These are phyloP conservation scores for Exophiala xenobiotica DNA, from an alignment of 2,329 filamentous ascomycete species.

Conservation along the genomic window DNA sequence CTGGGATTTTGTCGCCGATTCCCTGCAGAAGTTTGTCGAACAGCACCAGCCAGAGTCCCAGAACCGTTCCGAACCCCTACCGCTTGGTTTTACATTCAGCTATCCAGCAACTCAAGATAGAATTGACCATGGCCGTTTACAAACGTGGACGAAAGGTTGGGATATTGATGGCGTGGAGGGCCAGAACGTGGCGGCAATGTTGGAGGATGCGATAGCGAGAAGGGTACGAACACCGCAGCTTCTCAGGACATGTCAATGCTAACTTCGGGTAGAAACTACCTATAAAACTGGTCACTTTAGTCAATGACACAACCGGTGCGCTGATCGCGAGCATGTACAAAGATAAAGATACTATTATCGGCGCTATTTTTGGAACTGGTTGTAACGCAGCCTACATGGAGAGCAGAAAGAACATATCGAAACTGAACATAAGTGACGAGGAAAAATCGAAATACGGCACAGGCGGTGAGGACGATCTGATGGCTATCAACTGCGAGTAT, in stretches of 20 bases:
- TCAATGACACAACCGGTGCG: conserved; percentile 94
- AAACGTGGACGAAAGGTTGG: conserved; percentile 97
- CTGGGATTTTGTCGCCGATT: conserved; percentile 92
- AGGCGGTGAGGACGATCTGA: conserved; percentile 51
- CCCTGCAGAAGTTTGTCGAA: conserved; percentile 81
- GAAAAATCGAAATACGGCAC: conserved; percentile 67
- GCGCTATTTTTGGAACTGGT: conserved; percentile 81
- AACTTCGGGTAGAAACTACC: conserved; percentile 42
- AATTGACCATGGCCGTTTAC: conserved; percentile 86
- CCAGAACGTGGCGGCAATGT: conserved; percentile 77
- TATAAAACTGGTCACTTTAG: conserved; percentile 85
- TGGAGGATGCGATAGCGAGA: conserved; percentile 70
- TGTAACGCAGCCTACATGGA: conserved; percentile 77
- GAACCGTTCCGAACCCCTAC: conserved; percentile 59
- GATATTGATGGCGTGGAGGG: conserved; percentile 89
- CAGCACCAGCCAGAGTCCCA: conserved; percentile 66
- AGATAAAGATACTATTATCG: conserved; percentile 80
- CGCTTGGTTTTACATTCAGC: conserved; percentile 92
- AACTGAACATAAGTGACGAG: conserved; percentile 68
- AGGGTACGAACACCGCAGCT: too few relatives aligned
- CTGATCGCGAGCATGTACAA: conserved; percentile 90
- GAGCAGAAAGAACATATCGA: conserved; percentile 77
- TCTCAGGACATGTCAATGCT: neutral
- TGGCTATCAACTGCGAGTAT: conserved; percentile 94
- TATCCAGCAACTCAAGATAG: conserved; percentile 91